Evolutionary conservation across 2,329 filamentous ascomycete genomes (phyloP), one percentile per base, ranked within the genome.

Genomic region (Incumbomyces lentus): DNA sequence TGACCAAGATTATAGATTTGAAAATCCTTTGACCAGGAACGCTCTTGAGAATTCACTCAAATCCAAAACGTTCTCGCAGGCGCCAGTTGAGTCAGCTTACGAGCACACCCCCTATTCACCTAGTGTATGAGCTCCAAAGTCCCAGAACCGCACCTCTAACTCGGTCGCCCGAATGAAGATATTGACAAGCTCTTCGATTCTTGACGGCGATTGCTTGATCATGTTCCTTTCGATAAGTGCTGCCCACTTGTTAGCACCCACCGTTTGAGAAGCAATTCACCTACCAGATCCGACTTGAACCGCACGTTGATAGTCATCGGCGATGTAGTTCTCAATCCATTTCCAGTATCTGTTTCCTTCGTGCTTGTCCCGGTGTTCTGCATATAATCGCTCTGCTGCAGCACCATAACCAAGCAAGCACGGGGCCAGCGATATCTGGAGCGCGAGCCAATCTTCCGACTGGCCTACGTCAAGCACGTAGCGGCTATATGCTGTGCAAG

Each of bases 321-420:
- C 84, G 13, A 84, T 77, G 60, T 95, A 96, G 59, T 86, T 93
- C 60, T 89, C 73, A 54, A 96, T 86, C 90, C 90, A 96, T 38
- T 80, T 76, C 82, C 84, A 92, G 68, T 94, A 96, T 14, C 68
- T 72, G 61, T 90, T 93, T 0, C 71, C 78, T 19, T 45, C 71
- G 33, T 73, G 72, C 40, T 68, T 58, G 31, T 79, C 83, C n/a
- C 68, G 70, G 40, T 74, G 67, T 51, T 84, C 80, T 12, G 70
- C 70, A 56, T 80, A 73, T 2, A 95, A 71, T 57, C 86, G 76
- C 57, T 74, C 73, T 5, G 86, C 90, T 49, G 93, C 85, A 47
- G 78, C 78, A 8, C 82, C 82, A 62, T 96, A 95, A 35, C 90
- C 90, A n/a, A 95, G 75, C 29, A 95, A 71, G 61, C 90, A 95